Evolutionary conservation across 1,139 yeast species (phyloP).

Genomic region (Diutina pseudorugosa): DNA sequence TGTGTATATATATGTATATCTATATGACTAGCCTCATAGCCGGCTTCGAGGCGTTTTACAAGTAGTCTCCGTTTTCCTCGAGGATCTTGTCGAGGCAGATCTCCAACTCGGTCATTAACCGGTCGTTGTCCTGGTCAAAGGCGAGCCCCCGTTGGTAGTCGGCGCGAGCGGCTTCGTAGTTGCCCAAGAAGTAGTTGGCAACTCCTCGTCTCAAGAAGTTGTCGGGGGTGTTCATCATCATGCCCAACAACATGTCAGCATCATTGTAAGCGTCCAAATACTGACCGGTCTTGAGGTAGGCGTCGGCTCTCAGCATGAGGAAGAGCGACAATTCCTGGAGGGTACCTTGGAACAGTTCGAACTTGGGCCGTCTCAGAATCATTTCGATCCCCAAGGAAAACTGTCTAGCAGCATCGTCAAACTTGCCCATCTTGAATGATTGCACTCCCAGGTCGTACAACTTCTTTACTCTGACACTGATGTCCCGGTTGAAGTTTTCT

Average conservation of each 20-base stretch:
- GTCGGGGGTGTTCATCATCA: constrained; percentile 61
- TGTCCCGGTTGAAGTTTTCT: constrained; percentile 41
- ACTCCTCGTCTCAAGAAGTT: constrained; percentile 77
- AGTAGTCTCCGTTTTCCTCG: constrained; percentile 38
- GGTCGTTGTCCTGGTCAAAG: constrained; percentile 4
- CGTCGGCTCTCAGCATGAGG: constrained; percentile 75
- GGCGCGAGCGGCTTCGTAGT: constrained; percentile 58
- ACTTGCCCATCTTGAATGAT: constrained; percentile 48
- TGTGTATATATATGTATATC: not conserved
- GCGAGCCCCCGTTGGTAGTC: constrained; percentile 72
- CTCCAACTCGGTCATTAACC: constrained; percentile 22
- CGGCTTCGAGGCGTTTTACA: not conserved
- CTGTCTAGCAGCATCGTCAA: constrained; percentile 61
- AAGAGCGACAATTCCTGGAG: constrained; percentile 66
- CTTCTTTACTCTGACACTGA: constrained; percentile 58
- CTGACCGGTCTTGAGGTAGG: constrained; percentile 51
- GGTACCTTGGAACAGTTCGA: constrained; percentile 75
- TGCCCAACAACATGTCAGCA: constrained; percentile 55
- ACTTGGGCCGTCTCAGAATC: constrained; percentile 70
- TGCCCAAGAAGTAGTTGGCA: constrained; percentile 57
- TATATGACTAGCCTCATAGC: not conserved
- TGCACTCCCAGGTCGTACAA: constrained; percentile 63
- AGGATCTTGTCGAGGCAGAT: constrained; percentile 33
- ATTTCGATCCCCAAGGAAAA: constrained; percentile 71
- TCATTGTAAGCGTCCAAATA: constrained; percentile 73